phyloP scores from a whole-genome alignment of 257 asterid species.

The Nicotiana otophora region DNA sequence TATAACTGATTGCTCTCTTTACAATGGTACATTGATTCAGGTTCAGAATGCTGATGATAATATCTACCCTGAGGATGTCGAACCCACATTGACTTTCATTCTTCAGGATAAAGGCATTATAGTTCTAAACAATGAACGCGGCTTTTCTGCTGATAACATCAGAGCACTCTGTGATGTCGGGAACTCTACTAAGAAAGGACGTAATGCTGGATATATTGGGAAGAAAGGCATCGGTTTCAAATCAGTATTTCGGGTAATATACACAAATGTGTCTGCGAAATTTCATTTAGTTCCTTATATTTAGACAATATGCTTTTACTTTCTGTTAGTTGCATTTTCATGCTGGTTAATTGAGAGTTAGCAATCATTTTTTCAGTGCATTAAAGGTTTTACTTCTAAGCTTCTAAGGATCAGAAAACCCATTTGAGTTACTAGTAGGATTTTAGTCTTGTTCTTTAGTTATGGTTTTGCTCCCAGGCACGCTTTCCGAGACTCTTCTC shows the following conservation, averaged over 20 bases:
- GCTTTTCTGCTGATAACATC: conserved; percentile 71
- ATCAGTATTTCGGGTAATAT: conserved; percentile 93
- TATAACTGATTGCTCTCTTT: not conserved
- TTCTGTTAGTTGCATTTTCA: too few species aligned
- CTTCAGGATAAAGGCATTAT: conserved; percentile 73
- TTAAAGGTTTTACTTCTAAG: too few species aligned
- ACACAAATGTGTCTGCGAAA: conserved; percentile 2
- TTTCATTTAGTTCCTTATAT: not conserved
- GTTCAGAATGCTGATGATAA: conserved; percentile 99
- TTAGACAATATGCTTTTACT: too few species aligned
- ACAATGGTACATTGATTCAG: conserved; percentile 27
- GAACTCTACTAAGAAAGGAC: conserved; percentile 75
- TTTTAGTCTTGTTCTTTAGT: too few species aligned
- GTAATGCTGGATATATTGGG: conserved; percentile 80
- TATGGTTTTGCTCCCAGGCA: too few species aligned
- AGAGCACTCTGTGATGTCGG: conserved; percentile 98
- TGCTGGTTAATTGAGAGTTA: too few species aligned
- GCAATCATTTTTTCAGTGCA: too few species aligned
- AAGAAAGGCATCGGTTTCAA: conserved; percentile 99
- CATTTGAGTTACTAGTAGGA: too few species aligned
- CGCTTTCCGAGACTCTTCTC: too few species aligned
- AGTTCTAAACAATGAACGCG: conserved; percentile 82
- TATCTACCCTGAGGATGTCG: conserved; percentile 58
- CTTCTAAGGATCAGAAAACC: too few species aligned
- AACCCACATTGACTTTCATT: conserved; percentile 80